phyloP scores from a whole-genome alignment of 176 grass and related monocot species.

The maize (Zea mays) region DNA sequence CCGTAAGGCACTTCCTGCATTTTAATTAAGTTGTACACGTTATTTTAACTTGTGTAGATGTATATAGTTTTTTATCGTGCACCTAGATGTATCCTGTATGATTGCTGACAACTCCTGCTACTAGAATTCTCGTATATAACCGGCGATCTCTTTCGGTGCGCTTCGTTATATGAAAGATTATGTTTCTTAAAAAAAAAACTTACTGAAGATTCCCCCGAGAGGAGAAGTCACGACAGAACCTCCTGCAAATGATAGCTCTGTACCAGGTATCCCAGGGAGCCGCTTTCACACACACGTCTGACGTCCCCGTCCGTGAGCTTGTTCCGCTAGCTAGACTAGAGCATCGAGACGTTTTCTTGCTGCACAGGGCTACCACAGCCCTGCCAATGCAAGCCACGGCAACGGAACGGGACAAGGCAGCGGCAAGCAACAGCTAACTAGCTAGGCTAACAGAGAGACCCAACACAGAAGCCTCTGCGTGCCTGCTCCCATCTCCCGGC shows the following conservation, averaged over 20 bases:
- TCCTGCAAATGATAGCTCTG: slow-evolving; percentile 18
- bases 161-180: no score
- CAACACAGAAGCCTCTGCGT: background rate
- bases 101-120: no score
- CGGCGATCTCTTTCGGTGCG: no score
- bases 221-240: background rate
- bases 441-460: background rate
- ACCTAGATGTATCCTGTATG: no score
- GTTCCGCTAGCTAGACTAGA: background rate
- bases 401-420: slow-evolving; percentile 29
- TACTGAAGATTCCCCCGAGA: background rate
- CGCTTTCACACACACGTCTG: slow-evolving; percentile 35
- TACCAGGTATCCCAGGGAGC: background rate
- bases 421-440: slow-evolving; percentile 1
- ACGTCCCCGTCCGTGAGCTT: slow-evolving; percentile 8
- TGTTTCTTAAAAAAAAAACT: background rate
- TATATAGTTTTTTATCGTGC: no score
- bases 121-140: no score
- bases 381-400: slow-evolving; percentile 40
- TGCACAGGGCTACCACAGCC: slow-evolving; percentile 17
- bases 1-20: no score
- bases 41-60: no score
- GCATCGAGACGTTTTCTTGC: slow-evolving; percentile 44
- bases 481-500: background rate
- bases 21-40: no score